Percentiles rank a stretch among this genome's conserved stretches.
phyloP scores from a whole-genome alignment of 1,284 basidiomycete species.

The Gymnopus androsaceus region DNA sequence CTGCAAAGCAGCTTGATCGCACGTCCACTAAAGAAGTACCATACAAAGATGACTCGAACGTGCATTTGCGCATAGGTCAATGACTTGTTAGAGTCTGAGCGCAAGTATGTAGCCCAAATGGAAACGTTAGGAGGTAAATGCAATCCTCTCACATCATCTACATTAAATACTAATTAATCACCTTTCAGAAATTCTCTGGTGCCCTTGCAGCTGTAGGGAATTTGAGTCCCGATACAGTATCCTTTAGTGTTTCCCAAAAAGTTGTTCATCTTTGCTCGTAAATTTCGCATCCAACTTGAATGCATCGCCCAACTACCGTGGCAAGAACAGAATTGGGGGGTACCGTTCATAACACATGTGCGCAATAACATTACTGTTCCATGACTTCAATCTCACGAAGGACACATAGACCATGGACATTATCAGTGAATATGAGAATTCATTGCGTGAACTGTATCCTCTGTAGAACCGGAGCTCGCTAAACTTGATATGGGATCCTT shows the following conservation, averaged over 20 bases:
- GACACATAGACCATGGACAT: conserved; percentile 11
- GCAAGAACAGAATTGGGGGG: conserved; percentile 19
- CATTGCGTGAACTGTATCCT: conserved; percentile 18
- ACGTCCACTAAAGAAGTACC: neutral
- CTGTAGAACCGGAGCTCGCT: neutral
- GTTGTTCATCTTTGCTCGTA: conserved; percentile 18
- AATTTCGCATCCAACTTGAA: conserved; percentile 17
- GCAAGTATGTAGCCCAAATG: conserved; percentile 3
- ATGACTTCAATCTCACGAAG: neutral
- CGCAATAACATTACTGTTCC: neutral
- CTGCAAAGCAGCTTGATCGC: neutral
- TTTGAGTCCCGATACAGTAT: conserved; percentile 2
- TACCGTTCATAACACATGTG: conserved; percentile 14
- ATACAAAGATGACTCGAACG: neutral
- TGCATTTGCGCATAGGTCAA: neutral
- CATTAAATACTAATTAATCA: neutral
- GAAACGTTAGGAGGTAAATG: conserved; percentile 10
- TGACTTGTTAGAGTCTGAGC: conserved; percentile 7
- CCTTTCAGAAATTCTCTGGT: conserved; percentile 9
- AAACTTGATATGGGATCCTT: neutral
- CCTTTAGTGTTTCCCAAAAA: conserved; percentile 16
- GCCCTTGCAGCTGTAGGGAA: neutral
- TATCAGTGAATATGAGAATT: conserved; percentile 15
- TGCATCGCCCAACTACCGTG: conserved; percentile 12
- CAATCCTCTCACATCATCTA: neutral